phyloP scores from a whole-genome alignment of 495 filamentous ascomycete genomes.

The Halenospora varia region DNA sequence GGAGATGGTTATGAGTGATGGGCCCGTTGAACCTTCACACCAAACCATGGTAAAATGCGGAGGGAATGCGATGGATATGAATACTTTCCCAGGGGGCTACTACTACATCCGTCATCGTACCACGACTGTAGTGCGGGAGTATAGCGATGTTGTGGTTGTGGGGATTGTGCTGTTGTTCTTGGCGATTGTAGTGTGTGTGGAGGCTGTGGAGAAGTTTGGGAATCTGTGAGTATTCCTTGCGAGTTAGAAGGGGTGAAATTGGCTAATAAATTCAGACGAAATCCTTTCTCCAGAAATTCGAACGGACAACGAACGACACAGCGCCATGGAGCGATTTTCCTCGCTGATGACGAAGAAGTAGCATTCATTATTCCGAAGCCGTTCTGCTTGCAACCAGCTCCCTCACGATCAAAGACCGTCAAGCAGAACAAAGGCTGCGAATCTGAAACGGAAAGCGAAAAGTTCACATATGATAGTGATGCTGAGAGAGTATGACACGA shows the following conservation, averaged over 20 bases:
- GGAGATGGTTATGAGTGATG: not conserved
- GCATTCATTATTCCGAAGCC: constrained; percentile 9
- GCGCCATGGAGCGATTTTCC: constrained; percentile 21
- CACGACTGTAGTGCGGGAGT: constrained; percentile 26
- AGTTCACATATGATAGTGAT: not conserved
- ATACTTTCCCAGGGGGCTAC: not conserved
- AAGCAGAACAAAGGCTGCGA: too few relatives aligned
- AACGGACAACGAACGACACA: not conserved
- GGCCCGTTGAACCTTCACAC: not conserved
- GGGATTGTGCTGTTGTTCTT: constrained; percentile 31
- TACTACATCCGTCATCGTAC: not conserved
- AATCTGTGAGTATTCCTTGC: constrained; percentile 26
- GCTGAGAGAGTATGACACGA: not conserved
- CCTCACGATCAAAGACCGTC: not conserved
- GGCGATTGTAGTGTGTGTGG: constrained; percentile 30
- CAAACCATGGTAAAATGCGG: not conserved
- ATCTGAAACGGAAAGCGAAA: not conserved
- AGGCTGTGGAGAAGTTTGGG: constrained; percentile 31
- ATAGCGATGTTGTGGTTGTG: constrained; percentile 37
- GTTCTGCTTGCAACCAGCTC: constrained; percentile 11
- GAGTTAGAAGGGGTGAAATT: not conserved
- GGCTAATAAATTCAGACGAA: constrained; percentile 8
- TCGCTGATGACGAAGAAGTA: constrained; percentile 14
- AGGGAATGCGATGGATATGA: constrained; percentile 1
- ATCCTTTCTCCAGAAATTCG: not conserved